These are phyloP conservation scores for Meripilus lineatus DNA, from an alignment of 1,284 basidiomycete genomes.

Conservation along the genomic window DNA sequence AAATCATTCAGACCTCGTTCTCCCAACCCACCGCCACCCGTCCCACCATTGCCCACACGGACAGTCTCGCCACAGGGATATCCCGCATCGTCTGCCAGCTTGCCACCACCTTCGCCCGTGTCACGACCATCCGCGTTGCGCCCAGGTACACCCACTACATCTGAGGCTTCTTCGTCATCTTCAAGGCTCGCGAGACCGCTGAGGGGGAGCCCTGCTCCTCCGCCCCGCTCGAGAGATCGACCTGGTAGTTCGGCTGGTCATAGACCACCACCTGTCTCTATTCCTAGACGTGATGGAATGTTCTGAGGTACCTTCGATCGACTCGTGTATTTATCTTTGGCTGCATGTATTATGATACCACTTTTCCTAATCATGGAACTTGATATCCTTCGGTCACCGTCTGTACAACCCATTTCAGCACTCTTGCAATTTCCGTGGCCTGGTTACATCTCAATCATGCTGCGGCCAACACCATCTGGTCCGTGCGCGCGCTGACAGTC, in stretches of 20 bases:
- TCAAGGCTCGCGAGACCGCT: constrained; percentile 30
- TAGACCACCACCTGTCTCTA: constrained; percentile 34
- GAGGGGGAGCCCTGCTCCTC: constrained; percentile 33
- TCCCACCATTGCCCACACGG: constrained; percentile 18
- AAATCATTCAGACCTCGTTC: too few species aligned
- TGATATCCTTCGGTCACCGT: too few species aligned
- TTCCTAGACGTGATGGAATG: constrained; percentile 29
- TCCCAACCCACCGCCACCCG: too few species aligned
- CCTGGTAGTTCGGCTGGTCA: constrained; percentile 47
- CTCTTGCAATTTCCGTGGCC: too few species aligned
- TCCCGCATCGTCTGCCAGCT: constrained; percentile 18
- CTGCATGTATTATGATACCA: too few species aligned
- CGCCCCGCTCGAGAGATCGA: constrained; percentile 60
- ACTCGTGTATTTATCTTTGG: too few species aligned
- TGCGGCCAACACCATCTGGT: too few species aligned
- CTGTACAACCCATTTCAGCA: too few species aligned
- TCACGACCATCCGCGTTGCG: constrained; percentile 13
- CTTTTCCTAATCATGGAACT: too few species aligned
- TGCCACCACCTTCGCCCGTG: constrained; percentile 9
- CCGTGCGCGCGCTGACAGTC: constrained; percentile 20
- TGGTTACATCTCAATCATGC: too few species aligned
- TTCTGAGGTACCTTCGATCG: constrained; percentile 19
- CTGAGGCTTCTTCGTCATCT: constrained; percentile 9
- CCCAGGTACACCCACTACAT: not conserved
- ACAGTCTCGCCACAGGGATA: constrained; percentile 19